phyloP scores from a whole-genome alignment of 345 rosid genomes.

The Acer yangbiense region DNA sequence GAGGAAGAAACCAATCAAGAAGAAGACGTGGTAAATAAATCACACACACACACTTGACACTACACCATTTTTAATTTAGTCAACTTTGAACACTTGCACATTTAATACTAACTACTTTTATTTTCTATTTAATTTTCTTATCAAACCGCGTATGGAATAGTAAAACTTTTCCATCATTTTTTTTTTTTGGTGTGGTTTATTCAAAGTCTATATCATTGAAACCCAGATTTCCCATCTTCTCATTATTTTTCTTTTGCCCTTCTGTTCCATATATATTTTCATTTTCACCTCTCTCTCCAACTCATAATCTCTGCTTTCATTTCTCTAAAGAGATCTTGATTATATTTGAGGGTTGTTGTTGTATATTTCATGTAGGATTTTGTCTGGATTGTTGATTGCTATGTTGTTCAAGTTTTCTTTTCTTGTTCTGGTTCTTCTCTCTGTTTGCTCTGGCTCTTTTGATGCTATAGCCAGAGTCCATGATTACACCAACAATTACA shows the following conservation, averaged over 20 bases:
- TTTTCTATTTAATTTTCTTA: neutral
- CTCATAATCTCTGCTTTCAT: neutral
- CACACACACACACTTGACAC: neutral
- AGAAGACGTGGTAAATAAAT: slow-evolving; percentile 2
- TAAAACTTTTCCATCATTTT: neutral
- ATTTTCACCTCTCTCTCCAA: neutral
- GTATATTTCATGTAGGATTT: slow-evolving; percentile 19
- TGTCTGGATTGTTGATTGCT: slow-evolving; percentile 27
- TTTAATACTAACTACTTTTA: neutral
- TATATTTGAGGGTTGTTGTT: neutral
- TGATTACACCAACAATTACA: slow-evolving; percentile 25
- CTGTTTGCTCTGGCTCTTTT: slow-evolving; percentile 35
- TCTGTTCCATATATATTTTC: neutral
- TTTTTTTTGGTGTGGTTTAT: neutral
- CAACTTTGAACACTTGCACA: neutral
- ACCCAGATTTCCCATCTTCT: neutral
- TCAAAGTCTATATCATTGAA: slow-evolving; percentile 38
- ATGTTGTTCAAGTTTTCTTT: slow-evolving; percentile 52
- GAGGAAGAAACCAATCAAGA: slow-evolving; percentile 12
- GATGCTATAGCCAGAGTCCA: slow-evolving; percentile 39
- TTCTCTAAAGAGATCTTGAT: neutral
- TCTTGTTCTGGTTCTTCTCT: slow-evolving; percentile 36
- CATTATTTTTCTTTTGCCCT: neutral
- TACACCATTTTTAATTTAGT: neutral
- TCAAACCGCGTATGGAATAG: slow-evolving; percentile 40